Conservation (phyloP, 2,329 filamentous ascomycete genomes). For the Bipolaris cookei region DNA sequence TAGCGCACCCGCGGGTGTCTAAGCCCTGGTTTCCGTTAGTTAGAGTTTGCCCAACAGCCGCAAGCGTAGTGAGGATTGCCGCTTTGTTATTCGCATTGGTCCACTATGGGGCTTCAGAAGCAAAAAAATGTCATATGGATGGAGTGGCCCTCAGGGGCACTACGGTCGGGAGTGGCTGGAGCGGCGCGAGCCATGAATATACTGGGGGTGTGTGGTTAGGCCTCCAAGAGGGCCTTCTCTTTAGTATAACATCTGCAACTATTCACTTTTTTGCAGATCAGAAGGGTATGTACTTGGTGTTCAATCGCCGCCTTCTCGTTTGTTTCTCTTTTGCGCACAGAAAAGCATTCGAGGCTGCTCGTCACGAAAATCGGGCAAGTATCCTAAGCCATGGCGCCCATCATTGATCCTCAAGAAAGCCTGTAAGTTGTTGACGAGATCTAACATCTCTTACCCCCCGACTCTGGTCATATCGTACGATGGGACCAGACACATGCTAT, state of each 20-base stretch:
- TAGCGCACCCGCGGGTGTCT: conserved; percentile 4
- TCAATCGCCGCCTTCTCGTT: not conserved
- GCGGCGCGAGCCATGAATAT: conserved; percentile 8
- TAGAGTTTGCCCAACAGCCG: conserved; percentile 10
- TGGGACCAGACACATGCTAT: not conserved
- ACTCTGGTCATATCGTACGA: not conserved
- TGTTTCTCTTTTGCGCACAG: not conserved
- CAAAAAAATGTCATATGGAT: conserved; percentile 7
- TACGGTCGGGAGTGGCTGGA: conserved; percentile 8
- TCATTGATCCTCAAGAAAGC: conserved; percentile 17
- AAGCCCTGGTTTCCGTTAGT: conserved; percentile 3
- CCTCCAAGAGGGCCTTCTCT: not conserved
- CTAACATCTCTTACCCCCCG: not conserved
- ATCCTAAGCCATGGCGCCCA: conserved; percentile 12
- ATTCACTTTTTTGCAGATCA: not conserved
- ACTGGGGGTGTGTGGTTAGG: conserved; percentile 5
- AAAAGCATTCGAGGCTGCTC: not conserved
- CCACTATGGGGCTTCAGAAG: conserved; percentile 9
- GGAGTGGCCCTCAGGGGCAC: conserved; percentile 3
- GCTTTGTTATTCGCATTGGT: conserved; percentile 1
- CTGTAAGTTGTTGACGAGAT: conserved; percentile 11
- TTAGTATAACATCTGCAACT: conserved; percentile 3
- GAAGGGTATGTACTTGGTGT: not conserved
- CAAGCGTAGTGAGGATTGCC: not conserved
- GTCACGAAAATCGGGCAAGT: not conserved